phyloP scores from a whole-genome alignment of 2,329 filamentous ascomycete genomes.

The Metarhizium brunneum region DNA sequence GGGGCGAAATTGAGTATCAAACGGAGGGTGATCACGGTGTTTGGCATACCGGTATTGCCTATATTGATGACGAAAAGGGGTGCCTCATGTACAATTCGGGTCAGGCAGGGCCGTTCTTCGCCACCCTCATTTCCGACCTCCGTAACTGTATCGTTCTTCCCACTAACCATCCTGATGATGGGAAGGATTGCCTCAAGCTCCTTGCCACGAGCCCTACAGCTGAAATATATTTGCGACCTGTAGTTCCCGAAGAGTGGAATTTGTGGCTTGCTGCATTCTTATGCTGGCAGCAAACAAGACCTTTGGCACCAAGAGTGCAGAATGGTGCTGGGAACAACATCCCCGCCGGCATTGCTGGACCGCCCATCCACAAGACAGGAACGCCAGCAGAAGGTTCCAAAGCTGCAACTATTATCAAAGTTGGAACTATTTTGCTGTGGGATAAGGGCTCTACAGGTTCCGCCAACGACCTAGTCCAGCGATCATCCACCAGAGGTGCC shows the following conservation, averaged over 20 bases:
- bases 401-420: conserved; percentile 74
- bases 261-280: conserved; percentile 73
- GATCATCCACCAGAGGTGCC: conserved; percentile 48
- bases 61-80: conserved; percentile 68
- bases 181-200: conserved; percentile 44
- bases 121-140: conserved; percentile 61
- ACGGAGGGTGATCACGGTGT: conserved; percentile 42
- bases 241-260: conserved; percentile 58
- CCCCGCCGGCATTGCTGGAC: conserved; percentile 25
- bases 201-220: conserved; percentile 40
- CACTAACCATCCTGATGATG: conserved; percentile 35
- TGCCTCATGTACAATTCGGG: conserved; percentile 67
- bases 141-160: conserved; percentile 62
- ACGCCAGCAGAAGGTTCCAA: conserved; percentile 23
- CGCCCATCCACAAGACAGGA: conserved; percentile 34
- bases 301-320: conserved; percentile 44
- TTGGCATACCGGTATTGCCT: conserved; percentile 66
- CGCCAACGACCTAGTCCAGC: conserved; percentile 46
- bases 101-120: conserved; percentile 54
- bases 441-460: conserved; percentile 59
- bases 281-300: conserved; percentile 70
- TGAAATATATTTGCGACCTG: conserved; percentile 57
- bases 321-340: conserved; percentile 27
- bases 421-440: conserved; percentile 86
- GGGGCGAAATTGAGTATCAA: conserved; percentile 66